Conservation (phyloP, 331 rosid genomes). For the Pyrus hybrid region DNA sequence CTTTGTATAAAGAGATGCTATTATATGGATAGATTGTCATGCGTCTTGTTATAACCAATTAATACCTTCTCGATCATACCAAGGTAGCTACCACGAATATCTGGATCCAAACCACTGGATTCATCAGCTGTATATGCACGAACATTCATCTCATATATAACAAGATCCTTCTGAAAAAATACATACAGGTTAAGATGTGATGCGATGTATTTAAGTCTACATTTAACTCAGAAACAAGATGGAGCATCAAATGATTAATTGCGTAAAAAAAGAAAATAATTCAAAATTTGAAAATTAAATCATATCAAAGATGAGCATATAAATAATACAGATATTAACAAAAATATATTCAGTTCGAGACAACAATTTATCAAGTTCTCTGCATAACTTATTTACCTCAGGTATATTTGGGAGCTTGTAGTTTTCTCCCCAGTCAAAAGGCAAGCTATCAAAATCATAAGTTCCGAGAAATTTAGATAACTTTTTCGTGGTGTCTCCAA, state of each 20-base stretch:
- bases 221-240: neutral
- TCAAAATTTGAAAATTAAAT: neutral
- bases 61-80: constrained; percentile 93
- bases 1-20: neutral
- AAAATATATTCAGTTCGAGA: constrained; percentile 7
- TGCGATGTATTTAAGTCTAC: neutral
- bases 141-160: constrained; percentile 90
- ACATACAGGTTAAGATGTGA: constrained; percentile 12
- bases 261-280: neutral
- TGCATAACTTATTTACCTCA: constrained; percentile 46
- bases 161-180: constrained; percentile 81
- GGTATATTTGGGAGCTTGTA: constrained; percentile 79
- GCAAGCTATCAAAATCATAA: constrained; percentile 69
- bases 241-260: neutral
- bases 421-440: constrained; percentile 92
- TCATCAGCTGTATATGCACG: constrained; percentile 83
- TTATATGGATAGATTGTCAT: neutral
- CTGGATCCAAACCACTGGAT: constrained; percentile 66
- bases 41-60: neutral
- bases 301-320: constrained; percentile 7
- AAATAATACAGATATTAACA: neutral
- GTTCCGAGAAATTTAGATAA: constrained; percentile 70
- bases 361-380: neutral
- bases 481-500: constrained; percentile 61
- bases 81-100: constrained; percentile 76